Percentiles rank a stretch among this genome's conserved stretches.
Conservation (phyloP, 192 early-diverging fungal species). For the Anaeromyces robustus region DNA sequence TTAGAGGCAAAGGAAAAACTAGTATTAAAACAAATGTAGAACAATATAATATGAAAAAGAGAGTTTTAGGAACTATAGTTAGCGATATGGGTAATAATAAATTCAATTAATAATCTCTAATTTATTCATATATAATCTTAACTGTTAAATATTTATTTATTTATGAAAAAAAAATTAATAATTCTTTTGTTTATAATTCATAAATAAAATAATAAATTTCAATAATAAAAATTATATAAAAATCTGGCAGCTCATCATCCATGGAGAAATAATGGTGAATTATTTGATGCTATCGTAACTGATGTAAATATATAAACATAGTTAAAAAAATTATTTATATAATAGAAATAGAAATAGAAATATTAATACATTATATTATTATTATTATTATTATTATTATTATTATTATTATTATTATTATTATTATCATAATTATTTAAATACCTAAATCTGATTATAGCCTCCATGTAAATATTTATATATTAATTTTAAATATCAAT, state of each 20-base stretch:
- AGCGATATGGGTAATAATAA: conserved; percentile 59
- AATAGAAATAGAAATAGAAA: conserved; percentile 1
- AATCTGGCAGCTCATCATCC: conserved; percentile 66
- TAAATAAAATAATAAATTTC: too few relatives aligned
- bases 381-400: background rate
- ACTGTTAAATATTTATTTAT: too few relatives aligned
- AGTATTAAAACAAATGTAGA: conserved; percentile 59
- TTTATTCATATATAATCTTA: too few relatives aligned
- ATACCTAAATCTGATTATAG: too few relatives aligned
- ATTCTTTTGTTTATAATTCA: too few relatives aligned
- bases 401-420: too few relatives aligned
- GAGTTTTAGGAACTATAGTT: conserved; percentile 67
- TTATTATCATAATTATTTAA: too few relatives aligned
- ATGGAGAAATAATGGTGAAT: conserved; percentile 31
- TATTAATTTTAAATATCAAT: too few relatives aligned
- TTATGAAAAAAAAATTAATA: too few relatives aligned
- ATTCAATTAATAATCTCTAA: too few relatives aligned
- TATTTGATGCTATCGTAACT: conserved; percentile 82
- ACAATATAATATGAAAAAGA: conserved; percentile 60
- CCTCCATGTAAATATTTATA: conserved; percentile 40
- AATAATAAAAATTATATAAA: too few relatives aligned
- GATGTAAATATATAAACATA: conserved; percentile 37
- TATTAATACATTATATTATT: background rate
- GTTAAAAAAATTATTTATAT: too few relatives aligned
- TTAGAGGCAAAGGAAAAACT: conserved; percentile 54